Evolutionary conservation across 1,139 yeast species (phyloP), one percentile per base, ranked within the genome.

Genomic region (Pichia sp.): DNA sequence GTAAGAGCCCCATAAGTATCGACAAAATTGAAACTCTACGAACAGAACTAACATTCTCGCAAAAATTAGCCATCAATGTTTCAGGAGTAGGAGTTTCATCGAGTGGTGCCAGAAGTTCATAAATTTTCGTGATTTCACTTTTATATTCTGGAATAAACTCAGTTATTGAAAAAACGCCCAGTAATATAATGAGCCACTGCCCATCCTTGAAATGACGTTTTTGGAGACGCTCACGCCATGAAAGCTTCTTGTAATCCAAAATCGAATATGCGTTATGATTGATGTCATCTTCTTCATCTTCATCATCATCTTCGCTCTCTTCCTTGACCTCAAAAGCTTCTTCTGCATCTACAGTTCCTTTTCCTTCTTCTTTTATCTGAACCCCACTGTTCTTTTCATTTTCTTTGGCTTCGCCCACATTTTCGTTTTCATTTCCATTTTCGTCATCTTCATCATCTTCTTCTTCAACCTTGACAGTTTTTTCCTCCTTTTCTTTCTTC

Each of bases 151-250:
- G 82, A 36, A 84, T 76, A 61, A 82, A 76, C 47, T 83, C 82
- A 10, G 86, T 80, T 52, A 80, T 70, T 0, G 85, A 77, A 34
- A 90, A 75, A 4, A 90, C 75, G 19, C 97, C 97, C 47, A 90
- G 69, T 40, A 90, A 70, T 49, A 87, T 80, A 46, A 85, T 77
- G 63, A 89, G 86, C 97, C 97, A 92, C 55, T 83, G 83, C 4
- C 97, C 96, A 64, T 89, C 92, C 63, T 79, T 83, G 67, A 87
- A 93, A 62, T 81, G 81, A 55, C 97, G 81, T 59, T 81, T 84
- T 13, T 85, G 78, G 32, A 90, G 75, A 48, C 95, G 75, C 32
- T 87, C 95, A 59, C 84, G 81, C 97, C 97, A 92, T 19, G 84
- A 72, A 0, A 74, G 74, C 47, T 82, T 82, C 56, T 87, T 76